Percentiles rank a stretch among this genome's conserved stretches.
phyloP scores from a whole-genome alignment of 1,284 basidiomycete genomes.

The Bjerkandera adusta region DNA sequence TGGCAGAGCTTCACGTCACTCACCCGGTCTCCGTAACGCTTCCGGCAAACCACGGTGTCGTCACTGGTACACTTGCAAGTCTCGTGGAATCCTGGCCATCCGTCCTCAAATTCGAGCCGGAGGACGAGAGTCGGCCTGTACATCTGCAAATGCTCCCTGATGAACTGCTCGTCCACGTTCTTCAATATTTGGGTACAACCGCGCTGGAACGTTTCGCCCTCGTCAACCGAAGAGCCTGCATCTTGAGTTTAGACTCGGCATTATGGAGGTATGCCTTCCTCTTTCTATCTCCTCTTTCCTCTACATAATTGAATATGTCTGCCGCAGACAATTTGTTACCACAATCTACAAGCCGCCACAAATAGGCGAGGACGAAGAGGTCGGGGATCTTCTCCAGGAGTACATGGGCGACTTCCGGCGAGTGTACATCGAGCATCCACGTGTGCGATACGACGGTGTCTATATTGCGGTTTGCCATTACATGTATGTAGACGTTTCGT shows the following conservation, averaged over 20 bases:
- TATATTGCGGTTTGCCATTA: constrained; percentile 92
- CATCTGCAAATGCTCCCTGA: constrained; percentile 65
- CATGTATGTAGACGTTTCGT: constrained; percentile 44
- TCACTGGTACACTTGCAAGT: constrained; percentile 43
- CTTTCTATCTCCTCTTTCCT: background rate
- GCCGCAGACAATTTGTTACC: constrained; percentile 48
- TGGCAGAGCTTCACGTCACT: constrained; percentile 13
- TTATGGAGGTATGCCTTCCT: constrained; percentile 77
- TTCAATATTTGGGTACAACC: constrained; percentile 61
- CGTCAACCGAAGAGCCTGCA: constrained; percentile 70
- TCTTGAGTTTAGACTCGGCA: constrained; percentile 62
- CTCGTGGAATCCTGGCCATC: constrained; percentile 49
- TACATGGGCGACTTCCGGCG: constrained; percentile 70
- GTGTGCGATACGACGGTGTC: constrained; percentile 81
- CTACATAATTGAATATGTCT: background rate
- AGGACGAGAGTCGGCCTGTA: constrained; percentile 59
- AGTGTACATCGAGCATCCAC: constrained; percentile 78
- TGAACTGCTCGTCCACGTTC: constrained; percentile 69
- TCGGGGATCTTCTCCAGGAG: constrained; percentile 47
- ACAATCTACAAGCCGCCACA: constrained; percentile 74
- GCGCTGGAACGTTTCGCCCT: constrained; percentile 76
- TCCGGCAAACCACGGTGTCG: constrained; percentile 11
- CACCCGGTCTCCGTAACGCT: constrained; percentile 4
- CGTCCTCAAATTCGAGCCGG: constrained; percentile 60
- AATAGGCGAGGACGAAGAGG: constrained; percentile 44